These are phyloP conservation scores for Xylaria sp. DNA, from an alignment of 2,329 filamentous ascomycete species.

Conservation along the genomic window DNA sequence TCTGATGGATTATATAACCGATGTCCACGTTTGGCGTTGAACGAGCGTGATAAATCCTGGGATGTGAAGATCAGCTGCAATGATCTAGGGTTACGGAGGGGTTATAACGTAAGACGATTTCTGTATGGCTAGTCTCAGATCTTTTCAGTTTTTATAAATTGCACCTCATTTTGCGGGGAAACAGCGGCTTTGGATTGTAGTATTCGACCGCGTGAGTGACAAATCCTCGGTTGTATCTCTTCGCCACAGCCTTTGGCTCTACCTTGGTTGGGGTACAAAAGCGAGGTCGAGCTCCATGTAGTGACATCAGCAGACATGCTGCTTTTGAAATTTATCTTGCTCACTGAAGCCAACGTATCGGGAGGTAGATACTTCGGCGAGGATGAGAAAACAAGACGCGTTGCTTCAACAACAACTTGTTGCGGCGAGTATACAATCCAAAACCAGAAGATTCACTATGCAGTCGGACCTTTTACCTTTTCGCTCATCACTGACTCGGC, in stretches of 20 bases:
- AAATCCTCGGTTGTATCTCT: slow-evolving; percentile 51
- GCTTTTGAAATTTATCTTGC: slow-evolving; percentile 36
- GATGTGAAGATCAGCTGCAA: slow-evolving; percentile 23
- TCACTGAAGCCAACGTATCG: slow-evolving; percentile 27
- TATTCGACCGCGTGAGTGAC: slow-evolving; percentile 39
- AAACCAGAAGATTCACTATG: slow-evolving; percentile 53
- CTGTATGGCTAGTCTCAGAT: slow-evolving; percentile 67
- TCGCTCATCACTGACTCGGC: slow-evolving; percentile 56
- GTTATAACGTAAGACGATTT: slow-evolving; percentile 17
- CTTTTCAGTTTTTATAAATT: slow-evolving; percentile 73
- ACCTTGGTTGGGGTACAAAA: slow-evolving; percentile 54
- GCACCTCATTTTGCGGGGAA: slow-evolving; percentile 61
- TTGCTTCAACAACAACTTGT: slow-evolving; percentile 41
- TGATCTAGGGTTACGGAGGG: slow-evolving; percentile 6
- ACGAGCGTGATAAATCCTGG: slow-evolving; percentile 22
- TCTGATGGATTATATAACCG: slow-evolving; percentile 18
- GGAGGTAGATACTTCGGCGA: slow-evolving; percentile 23
- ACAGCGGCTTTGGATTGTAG: slow-evolving; percentile 59
- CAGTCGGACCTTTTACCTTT: slow-evolving; percentile 62
- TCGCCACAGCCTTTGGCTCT: slow-evolving; percentile 69
- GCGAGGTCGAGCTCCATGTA: slow-evolving; percentile 63
- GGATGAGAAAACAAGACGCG: slow-evolving; percentile 38
- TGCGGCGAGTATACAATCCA: slow-evolving; percentile 46
- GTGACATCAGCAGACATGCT: slow-evolving; percentile 51
- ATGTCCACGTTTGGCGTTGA: slow-evolving; percentile 8